A percentile compares a stretch with the other conserved stretches of the same genome.
phyloP scores from a whole-genome alignment of 2,329 filamentous ascomycete species.

The Penicillium hesseltinei region DNA sequence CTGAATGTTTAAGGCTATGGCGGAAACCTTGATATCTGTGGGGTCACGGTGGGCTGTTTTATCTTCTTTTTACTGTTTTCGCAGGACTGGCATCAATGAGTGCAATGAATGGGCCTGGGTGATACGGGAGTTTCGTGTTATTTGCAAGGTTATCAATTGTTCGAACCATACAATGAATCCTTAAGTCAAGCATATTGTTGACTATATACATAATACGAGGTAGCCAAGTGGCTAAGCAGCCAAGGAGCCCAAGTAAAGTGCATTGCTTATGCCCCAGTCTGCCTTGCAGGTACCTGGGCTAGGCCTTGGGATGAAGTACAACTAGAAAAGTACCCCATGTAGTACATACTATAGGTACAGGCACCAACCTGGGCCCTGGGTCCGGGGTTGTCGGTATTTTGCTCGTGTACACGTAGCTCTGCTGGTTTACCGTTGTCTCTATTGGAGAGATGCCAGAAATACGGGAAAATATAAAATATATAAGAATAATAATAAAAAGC shows the following conservation, averaged over 20 bases:
- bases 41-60: constrained; percentile 9
- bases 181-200: not conserved
- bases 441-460: not conserved
- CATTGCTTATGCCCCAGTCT: not conserved
- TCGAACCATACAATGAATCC: constrained; percentile 5
- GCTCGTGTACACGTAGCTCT: not conserved
- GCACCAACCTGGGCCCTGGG: not conserved
- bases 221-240: not conserved
- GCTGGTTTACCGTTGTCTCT: not conserved
- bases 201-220: not conserved
- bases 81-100: constrained; percentile 25
- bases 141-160: constrained; percentile 12
- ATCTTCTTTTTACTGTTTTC: constrained; percentile 19
- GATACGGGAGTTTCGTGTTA: constrained; percentile 30
- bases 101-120: constrained; percentile 32
- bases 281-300: not conserved
- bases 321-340: not conserved
- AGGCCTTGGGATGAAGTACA: not conserved
- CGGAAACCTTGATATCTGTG: constrained; percentile 14
- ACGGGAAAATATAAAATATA: not conserved
- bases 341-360: not conserved
- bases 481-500: not conserved
- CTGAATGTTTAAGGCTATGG: constrained; percentile 6
- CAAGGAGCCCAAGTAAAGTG: not conserved
- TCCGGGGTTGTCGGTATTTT: not conserved